Evolutionary conservation across 2,329 filamentous ascomycete species (phyloP).

Genomic region (Huntiella savannae): DNA sequence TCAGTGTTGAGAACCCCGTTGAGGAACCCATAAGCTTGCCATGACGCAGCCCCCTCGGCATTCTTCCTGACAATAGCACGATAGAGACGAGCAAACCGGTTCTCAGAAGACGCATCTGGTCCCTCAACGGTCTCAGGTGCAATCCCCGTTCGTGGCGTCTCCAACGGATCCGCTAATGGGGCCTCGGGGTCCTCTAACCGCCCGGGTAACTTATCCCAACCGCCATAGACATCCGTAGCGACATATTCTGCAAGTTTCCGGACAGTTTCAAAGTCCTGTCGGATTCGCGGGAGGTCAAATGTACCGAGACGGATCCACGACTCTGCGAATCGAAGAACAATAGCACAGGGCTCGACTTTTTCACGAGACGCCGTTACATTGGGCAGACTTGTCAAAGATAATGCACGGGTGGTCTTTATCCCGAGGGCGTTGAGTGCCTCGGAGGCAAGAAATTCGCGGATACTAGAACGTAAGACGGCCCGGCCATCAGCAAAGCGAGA

Average conservation of each 20-base stretch:
- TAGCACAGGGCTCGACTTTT: slow-evolving; percentile 69
- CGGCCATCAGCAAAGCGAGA: slow-evolving; percentile 92
- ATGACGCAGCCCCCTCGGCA: slow-evolving; percentile 70
- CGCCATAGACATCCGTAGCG: slow-evolving; percentile 69
- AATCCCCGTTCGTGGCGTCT: slow-evolving; percentile 32
- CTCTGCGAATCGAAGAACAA: slow-evolving; percentile 80
- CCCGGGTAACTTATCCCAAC: slow-evolving; percentile 68
- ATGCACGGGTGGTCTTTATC: slow-evolving; percentile 71
- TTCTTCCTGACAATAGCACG: slow-evolving; percentile 74
- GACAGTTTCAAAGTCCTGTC: slow-evolving; percentile 59
- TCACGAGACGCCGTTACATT: slow-evolving; percentile 59
- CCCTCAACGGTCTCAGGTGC: slow-evolving; percentile 44
- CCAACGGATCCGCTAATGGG: slow-evolving; percentile 16
- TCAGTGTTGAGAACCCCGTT: slow-evolving; percentile 97
- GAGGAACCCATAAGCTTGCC: slow-evolving; percentile 99
- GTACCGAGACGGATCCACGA: slow-evolving; percentile 87
- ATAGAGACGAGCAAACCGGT: slow-evolving; percentile 73
- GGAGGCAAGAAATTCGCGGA: slow-evolving; percentile 83
- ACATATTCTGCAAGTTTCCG: slow-evolving; percentile 62
- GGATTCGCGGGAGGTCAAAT: slow-evolving; percentile 74
- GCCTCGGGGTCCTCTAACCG: slow-evolving; percentile 33
- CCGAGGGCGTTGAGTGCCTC: slow-evolving; percentile 71
- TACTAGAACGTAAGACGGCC: slow-evolving; percentile 78
- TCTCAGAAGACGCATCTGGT: slow-evolving; percentile 49
- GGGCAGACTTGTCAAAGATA: slow-evolving; percentile 63